Percentiles rank a stretch among this genome's conserved stretches.
Evolutionary conservation across 164 flowering plant species (phyloP).

Genomic region (Umbilicus rupestris): DNA sequence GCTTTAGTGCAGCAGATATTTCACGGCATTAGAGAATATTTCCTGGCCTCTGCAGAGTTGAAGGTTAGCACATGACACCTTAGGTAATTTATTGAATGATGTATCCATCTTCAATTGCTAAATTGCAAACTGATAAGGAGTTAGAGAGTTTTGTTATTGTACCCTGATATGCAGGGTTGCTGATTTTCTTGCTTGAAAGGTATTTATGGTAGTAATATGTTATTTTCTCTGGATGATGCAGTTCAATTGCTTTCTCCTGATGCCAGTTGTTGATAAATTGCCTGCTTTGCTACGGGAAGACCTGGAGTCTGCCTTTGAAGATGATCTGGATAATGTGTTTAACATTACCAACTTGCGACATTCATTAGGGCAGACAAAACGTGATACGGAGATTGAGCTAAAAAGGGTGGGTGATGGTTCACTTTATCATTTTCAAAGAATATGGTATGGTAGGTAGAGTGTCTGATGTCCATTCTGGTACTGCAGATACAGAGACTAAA

Average conservation of each 20-base stretch:
- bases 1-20: conserved; percentile 96
- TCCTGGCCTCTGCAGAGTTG: conserved; percentile 76
- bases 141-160: not conserved
- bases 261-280: conserved; percentile 94
- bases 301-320: conserved; percentile 71
- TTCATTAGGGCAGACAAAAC: conserved; percentile 56
- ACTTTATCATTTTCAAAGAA: not conserved
- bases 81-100: not conserved
- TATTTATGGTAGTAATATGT: not conserved
- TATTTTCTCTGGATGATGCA: conserved; percentile 20
- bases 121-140: not conserved
- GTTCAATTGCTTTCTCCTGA: conserved; percentile 96
- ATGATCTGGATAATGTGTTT: conserved; percentile 69
- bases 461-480: not conserved
- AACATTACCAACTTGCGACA: conserved; percentile 60
- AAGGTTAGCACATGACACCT: conserved; percentile 38
- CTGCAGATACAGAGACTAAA: conserved; percentile 78
- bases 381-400: conserved; percentile 67
- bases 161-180: too few species aligned
- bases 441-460: not conserved
- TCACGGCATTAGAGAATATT: conserved; percentile 89
- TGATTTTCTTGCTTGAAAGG: not conserved
- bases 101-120: not conserved
- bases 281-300: conserved; percentile 81
- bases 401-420: conserved; percentile 46